These are phyloP conservation scores for Monsonia emarginata DNA, from an alignment of 441 rosid species.

Conservation along the genomic window DNA sequence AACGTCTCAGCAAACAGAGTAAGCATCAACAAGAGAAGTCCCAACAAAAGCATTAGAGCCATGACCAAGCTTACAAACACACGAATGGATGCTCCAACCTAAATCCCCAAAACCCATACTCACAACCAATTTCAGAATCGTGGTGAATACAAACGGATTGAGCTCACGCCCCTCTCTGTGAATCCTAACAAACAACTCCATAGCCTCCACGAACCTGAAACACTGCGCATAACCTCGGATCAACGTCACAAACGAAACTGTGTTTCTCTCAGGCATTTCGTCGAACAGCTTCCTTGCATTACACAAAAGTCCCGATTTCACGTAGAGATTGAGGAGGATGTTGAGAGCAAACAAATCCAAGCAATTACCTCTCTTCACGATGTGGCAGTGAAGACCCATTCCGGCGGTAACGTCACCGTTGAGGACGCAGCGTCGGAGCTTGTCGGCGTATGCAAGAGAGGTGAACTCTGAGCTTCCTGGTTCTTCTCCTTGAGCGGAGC, in stretches of 20 bases:
- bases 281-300: conserved; percentile 57
- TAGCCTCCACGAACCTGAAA: conserved; percentile 29
- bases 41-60: conserved; percentile 56
- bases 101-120: conserved; percentile 41
- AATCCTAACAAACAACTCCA: conserved; percentile 38
- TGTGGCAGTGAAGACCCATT: conserved; percentile 45
- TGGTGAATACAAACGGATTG: conserved; percentile 65
- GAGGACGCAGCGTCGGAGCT: conserved; percentile 55
- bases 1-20: conserved; percentile 45
- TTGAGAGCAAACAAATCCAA: conserved; percentile 62
- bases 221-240: conserved; percentile 36
- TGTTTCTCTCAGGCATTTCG: conserved; percentile 59
- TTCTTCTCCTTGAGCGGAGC: no score
- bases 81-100: conserved; percentile 44
- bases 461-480: neutral
- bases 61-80: conserved; percentile 63
- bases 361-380: conserved; percentile 58
- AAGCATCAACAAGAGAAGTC: conserved; percentile 64
- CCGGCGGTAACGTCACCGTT: conserved; percentile 33
- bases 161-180: conserved; percentile 70
- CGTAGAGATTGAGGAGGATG: conserved; percentile 49
- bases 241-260: conserved; percentile 58
- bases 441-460: neutral
- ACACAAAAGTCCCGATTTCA: conserved; percentile 22
- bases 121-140: conserved; percentile 54